A percentile compares a stretch with the other conserved stretches of the same genome.
These are phyloP conservation scores for Apiospora pterosperma DNA, from an alignment of 2,329 filamentous ascomycete genomes.

Conservation along the genomic window DNA sequence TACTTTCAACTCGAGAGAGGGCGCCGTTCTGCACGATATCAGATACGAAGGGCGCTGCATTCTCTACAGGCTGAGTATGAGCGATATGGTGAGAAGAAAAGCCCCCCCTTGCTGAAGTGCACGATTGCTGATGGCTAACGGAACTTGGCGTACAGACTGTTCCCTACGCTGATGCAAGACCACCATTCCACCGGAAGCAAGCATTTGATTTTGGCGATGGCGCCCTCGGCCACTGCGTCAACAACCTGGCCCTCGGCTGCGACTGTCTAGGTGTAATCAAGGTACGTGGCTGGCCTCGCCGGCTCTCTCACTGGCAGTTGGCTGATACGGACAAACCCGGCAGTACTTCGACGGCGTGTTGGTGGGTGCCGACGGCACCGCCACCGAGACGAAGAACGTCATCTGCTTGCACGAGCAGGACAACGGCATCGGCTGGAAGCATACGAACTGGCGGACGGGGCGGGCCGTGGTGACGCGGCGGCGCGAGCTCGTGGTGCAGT, in stretches of 20 bases:
- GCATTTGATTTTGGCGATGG: constrained; percentile 69
- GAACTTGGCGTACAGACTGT: constrained; percentile 37
- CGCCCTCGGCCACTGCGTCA: constrained; percentile 60
- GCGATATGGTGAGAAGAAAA: constrained; percentile 45
- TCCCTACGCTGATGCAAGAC: constrained; percentile 59
- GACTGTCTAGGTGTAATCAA: constrained; percentile 64
- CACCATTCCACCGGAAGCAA: constrained; percentile 62
- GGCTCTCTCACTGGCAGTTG: neutral
- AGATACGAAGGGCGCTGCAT: constrained; percentile 57
- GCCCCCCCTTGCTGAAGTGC: neutral
- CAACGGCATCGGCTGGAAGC: constrained; percentile 67
- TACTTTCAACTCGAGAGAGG: constrained; percentile 59
- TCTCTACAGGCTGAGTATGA: constrained; percentile 56
- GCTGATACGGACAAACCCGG: neutral
- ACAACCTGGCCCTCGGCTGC: constrained; percentile 64
- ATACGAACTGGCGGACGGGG: constrained; percentile 64
- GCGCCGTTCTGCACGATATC: constrained; percentile 59
- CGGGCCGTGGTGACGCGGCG: constrained; percentile 59
- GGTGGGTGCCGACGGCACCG: constrained; percentile 49
- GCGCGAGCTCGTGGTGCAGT: constrained; percentile 63
- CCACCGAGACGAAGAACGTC: constrained; percentile 54
- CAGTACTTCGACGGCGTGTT: constrained; percentile 52
- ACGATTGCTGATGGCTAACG: neutral
- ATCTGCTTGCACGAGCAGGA: constrained; percentile 70
- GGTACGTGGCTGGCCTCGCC: neutral